phyloP scores from a whole-genome alignment of 2,329 filamentous ascomycete species.

The Monosporascus cannonballus region DNA sequence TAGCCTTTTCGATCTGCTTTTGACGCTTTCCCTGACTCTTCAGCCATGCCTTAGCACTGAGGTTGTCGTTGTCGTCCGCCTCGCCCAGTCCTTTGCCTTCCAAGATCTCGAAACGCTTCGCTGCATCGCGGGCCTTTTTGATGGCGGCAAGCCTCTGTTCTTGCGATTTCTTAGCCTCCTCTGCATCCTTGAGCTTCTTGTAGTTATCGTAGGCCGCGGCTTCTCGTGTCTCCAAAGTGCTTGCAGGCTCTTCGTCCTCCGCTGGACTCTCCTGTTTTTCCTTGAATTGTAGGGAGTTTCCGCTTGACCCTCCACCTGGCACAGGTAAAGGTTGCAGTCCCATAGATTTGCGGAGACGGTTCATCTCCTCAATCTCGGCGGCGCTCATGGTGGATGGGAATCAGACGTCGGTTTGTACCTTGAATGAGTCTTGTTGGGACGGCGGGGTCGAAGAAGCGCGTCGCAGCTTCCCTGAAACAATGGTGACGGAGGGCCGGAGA shows the following conservation, averaged over 20 bases:
- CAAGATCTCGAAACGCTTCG: slow-evolving; percentile 67
- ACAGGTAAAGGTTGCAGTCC: slow-evolving; percentile 87
- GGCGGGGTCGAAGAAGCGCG: too few relatives aligned
- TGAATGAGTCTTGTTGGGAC: not conserved
- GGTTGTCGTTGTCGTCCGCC: slow-evolving; percentile 53
- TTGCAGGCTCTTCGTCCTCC: slow-evolving; percentile 56
- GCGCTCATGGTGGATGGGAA: slow-evolving; percentile 45
- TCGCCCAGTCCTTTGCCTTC: slow-evolving; percentile 84
- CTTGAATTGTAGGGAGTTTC: slow-evolving; percentile 32
- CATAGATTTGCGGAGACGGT: slow-evolving; percentile 82
- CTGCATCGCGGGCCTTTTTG: slow-evolving; percentile 80
- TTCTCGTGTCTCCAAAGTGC: slow-evolving; percentile 77
- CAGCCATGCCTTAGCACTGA: slow-evolving; percentile 83
- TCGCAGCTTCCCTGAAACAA: too few relatives aligned
- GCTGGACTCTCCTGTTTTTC: slow-evolving; percentile 29
- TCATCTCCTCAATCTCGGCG: slow-evolving; percentile 85
- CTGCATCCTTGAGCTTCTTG: slow-evolving; percentile 58
- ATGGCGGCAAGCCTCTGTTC: slow-evolving; percentile 77
- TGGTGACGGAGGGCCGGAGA: too few relatives aligned
- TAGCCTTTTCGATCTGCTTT: slow-evolving; percentile 78
- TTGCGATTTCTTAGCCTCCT: slow-evolving; percentile 69
- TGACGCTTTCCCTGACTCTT: slow-evolving; percentile 87
- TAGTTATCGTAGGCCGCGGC: slow-evolving; percentile 71
- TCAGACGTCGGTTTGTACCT: not conserved
- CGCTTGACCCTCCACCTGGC: slow-evolving; percentile 65